Evolutionary conservation across 2,329 filamentous ascomycete genomes (phyloP).

Genomic region (Myriangium duriaei): DNA sequence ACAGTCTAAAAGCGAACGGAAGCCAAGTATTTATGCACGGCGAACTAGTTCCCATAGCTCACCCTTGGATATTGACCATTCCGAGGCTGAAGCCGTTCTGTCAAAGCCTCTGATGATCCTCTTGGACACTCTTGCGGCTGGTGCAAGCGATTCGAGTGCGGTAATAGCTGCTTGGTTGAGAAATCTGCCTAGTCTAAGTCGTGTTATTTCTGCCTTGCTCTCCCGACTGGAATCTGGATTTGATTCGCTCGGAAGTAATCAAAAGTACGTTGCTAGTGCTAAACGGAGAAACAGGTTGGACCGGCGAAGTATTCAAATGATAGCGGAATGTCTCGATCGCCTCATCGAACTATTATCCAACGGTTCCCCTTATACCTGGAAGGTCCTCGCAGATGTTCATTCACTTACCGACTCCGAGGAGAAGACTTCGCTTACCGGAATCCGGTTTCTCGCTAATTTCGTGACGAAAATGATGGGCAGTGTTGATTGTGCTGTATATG

Average conservation of each 20-base stretch:
- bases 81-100: slow-evolving; percentile 60
- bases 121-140: slow-evolving; percentile 63
- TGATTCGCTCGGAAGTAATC: slow-evolving; percentile 6
- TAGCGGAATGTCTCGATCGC: slow-evolving; percentile 64
- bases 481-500: slow-evolving; percentile 1
- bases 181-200: slow-evolving; percentile 41
- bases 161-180: slow-evolving; percentile 73
- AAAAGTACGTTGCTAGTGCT: neutral
- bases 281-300: slow-evolving; percentile 10
- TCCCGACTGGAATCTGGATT: slow-evolving; percentile 11
- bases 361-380: slow-evolving; percentile 58
- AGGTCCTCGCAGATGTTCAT: slow-evolving; percentile 9
- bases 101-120: slow-evolving; percentile 70
- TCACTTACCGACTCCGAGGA: neutral
- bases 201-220: slow-evolving; percentile 28
- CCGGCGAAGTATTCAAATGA: slow-evolving; percentile 39
- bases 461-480: slow-evolving; percentile 14
- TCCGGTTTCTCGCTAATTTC: slow-evolving; percentile 15
- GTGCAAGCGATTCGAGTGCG: slow-evolving; percentile 61
- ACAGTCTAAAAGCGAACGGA: slow-evolving; percentile 9
- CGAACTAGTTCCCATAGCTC: slow-evolving; percentile 18
- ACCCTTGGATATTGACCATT: slow-evolving; percentile 29
- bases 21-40: slow-evolving; percentile 15
- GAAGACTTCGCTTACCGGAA: slow-evolving; percentile 8
- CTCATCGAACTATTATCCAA: slow-evolving; percentile 60